Conservation (phyloP, 768 basidiomycete species). For the Panus rudis region DNA sequence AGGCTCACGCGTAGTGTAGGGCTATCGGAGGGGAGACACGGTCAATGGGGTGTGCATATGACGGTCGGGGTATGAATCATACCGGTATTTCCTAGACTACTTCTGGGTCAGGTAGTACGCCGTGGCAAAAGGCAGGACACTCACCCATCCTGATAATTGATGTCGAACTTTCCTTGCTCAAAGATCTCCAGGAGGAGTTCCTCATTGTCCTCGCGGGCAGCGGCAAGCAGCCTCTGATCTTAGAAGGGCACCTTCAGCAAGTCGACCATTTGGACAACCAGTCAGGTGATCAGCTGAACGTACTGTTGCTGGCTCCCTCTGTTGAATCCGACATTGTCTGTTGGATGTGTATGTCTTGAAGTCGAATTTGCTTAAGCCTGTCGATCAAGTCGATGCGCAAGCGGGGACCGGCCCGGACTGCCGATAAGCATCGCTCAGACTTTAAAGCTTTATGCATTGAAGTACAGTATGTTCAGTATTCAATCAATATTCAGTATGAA, state of each 20-base stretch:
- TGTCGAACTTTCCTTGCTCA: slow-evolving; percentile 49
- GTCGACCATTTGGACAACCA: not conserved
- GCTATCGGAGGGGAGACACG: slow-evolving; percentile 30
- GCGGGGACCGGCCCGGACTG: too few species aligned
- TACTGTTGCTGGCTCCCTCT: slow-evolving; percentile 18
- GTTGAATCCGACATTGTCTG: slow-evolving; percentile 9
- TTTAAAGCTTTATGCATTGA: too few species aligned
- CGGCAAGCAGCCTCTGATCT: slow-evolving; percentile 71
- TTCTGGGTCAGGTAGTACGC: not conserved
- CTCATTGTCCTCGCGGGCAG: slow-evolving; percentile 68
- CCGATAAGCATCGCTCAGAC: too few species aligned
- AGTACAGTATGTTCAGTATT: too few species aligned
- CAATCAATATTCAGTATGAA: too few species aligned
- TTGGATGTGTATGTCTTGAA: too few species aligned
- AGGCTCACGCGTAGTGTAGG: slow-evolving; percentile 63
- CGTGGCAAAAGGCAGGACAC: slow-evolving; percentile 21
- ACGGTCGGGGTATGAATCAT: slow-evolving; percentile 25
- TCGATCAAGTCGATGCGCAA: too few species aligned
- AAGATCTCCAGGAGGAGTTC: slow-evolving; percentile 60
- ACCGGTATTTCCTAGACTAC: slow-evolving; percentile 74
- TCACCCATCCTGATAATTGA: slow-evolving; percentile 76
- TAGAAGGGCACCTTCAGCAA: not conserved
- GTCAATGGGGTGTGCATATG: not conserved
- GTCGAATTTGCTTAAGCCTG: too few species aligned
- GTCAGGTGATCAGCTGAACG: not conserved